Base-by-base conservation (phyloP, 2,329 filamentous ascomycete species). In the Aotearoamyces nothofagi region DNA sequence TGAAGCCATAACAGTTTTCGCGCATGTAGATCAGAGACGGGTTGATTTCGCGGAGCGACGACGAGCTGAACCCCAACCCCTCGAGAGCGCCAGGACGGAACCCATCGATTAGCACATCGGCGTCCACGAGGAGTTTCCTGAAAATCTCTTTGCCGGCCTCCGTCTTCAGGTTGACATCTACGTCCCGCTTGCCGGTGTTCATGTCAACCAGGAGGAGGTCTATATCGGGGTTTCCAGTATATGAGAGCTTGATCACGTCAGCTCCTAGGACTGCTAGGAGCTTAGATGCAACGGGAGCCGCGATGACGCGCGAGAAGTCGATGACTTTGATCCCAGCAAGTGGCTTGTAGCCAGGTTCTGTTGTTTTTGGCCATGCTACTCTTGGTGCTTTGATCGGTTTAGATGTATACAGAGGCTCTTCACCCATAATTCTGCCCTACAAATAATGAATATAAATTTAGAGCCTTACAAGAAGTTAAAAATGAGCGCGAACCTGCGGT, bases 81-180 rank as follows among this genome's bases (percentile, higher is more conserved):
- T 50, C 47, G 26, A 69, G 48, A 7, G 53, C 50, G 5, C 53
- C 54, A 6, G 54, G 52, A 6, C 64, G 52, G 49, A 61, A 70
- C 15, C 66, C 64, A 33, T 67, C 60, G 13, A 69, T 44, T 33
- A 69, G 59, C 19, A 69, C 56, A 39, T 71, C 66, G 2, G 57
- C 62, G 2, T 61, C 58, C 4, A 42, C 40, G 9, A 69, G 40
- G 2, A 69, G 52, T 5, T 52, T 45, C 3, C 49, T 42, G 0
- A 66, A 43, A 6, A 54, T 48, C 2, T 42, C 40, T 32, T 50
- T 53, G 26, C 61, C 60, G 2, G 47, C 42, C 2, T 51, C 38
- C 3, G 55, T 49, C 24, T 54, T 52, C 19, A 69, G 56, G 37
- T 71, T 58, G 3, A 70, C 44, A 9, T 49, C 44, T 3, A 56